These are phyloP conservation scores for Rhododendron molle DNA, from an alignment of 148 eudicot genomes.

Conservation along the genomic window DNA sequence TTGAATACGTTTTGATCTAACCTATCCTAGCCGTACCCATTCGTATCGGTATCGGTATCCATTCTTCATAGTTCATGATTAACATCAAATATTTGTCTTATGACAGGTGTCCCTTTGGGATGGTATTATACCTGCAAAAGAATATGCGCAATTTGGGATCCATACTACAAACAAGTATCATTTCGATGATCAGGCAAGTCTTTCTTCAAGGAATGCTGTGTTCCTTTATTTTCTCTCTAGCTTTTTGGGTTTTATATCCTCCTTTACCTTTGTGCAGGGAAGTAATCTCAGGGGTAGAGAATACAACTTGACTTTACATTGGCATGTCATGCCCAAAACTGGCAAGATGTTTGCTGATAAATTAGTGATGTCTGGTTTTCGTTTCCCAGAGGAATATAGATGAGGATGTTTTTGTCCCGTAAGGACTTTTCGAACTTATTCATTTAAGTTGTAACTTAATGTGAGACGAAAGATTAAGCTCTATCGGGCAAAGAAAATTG, in stretches of 20 bases:
- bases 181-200: conserved; percentile 67
- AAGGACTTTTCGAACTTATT: neutral
- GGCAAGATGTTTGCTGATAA: conserved; percentile 93
- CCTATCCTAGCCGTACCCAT: neutral
- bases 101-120: conserved; percentile 87
- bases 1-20: neutral
- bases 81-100: neutral
- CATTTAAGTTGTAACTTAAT: neutral
- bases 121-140: conserved; percentile 71
- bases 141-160: conserved; percentile 59
- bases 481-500: neutral
- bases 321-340: conserved; percentile 99
- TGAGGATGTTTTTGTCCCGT: conserved; percentile 10
- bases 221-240: neutral
- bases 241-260: neutral
- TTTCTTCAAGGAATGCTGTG: neutral
- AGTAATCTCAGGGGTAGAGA: conserved; percentile 75
- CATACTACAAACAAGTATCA: conserved; percentile 76
- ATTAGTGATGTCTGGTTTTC: conserved; percentile 66
- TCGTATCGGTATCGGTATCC: too few relatives aligned
- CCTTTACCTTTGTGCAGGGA: conserved; percentile 39
- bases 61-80: neutral
- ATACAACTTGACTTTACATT: conserved; percentile 84
- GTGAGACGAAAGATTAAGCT: neutral
- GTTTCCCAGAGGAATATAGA: conserved; percentile 62